A percentile compares a stretch with the other conserved stretches of the same genome.
Conservation (phyloP, 306 rosid species). For the Trichosanthes cucumerina region DNA sequence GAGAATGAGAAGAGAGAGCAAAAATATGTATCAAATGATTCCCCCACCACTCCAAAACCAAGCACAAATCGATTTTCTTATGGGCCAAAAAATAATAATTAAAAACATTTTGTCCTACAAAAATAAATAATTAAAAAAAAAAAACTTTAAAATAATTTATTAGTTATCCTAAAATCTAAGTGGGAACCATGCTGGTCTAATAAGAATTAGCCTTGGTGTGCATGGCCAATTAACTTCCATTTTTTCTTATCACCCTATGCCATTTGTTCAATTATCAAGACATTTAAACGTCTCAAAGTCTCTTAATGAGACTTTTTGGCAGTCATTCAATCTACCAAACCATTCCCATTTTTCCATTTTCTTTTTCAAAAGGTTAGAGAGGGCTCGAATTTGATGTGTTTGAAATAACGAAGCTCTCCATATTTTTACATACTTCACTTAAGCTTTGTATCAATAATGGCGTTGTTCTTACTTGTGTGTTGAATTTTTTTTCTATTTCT, state of each 20-base stretch:
- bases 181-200: conserved; percentile 82
- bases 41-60: background rate
- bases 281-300: background rate
- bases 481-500: background rate
- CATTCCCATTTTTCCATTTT: background rate
- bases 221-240: conserved; percentile 32
- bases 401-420: background rate
- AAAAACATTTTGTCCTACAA: too few relatives aligned
- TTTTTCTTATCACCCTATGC: conserved; percentile 22
- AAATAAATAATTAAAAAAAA: too few relatives aligned
- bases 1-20: background rate
- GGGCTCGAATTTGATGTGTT: background rate
- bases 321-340: background rate
- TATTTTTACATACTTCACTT: background rate
- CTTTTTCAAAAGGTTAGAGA: background rate
- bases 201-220: conserved; percentile 45
- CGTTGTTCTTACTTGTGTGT: background rate
- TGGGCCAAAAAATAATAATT: background rate
- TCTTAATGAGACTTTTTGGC: too few relatives aligned
- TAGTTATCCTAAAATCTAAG: conserved; percentile 33
- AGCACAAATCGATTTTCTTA: background rate
- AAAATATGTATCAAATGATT: background rate
- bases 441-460: background rate
- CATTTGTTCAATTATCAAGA: conserved; percentile 21
- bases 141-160: conserved; percentile 23